Evolutionary conservation across 371 early-diverging fungal genomes (phyloP), one percentile per base, ranked within the genome.

Genomic region (Zychaea mexicana): DNA sequence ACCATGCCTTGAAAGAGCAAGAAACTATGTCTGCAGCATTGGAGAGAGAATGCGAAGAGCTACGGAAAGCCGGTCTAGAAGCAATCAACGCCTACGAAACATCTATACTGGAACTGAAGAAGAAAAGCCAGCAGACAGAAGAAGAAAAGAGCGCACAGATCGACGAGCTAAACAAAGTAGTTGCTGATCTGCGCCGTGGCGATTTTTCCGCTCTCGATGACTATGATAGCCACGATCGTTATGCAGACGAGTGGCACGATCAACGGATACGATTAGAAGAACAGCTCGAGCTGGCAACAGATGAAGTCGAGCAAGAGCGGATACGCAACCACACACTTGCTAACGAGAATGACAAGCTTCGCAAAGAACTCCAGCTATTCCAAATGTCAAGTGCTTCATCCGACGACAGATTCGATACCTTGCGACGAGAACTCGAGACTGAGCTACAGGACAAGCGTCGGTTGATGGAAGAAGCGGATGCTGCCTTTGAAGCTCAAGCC

Each of bases 261-360:
- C 79, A 76, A 32, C 62, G 75, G n/a, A 75, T 67, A 15, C 72
- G 80, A 9, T 32, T 79, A 2, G 77, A 79, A 42, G 73, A 79
- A 31, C 80, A 79, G 28, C 58, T 79, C 0, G 77, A 79, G 24
- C 30, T 77, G 4, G 69, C 77, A 21, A 76, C 69, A 52, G 54
- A 54, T 0, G 80, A 74, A 47, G 49, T 79, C 1, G 80, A 76
- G 27, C 60, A 67, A 13, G 73, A 74, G 24, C 58, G 76, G 19
- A 26, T 39, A 2, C 60, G 64, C 0, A 60, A 66, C 7, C 30
- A 62, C 38, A 61, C 67, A 10, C 46, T 72, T 26, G 65, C 63
- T 10, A 13, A 45, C 2, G 75, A 79, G 22, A 54, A 65, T 6
- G 65, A 64, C 17, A 63, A 65, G 24, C 32, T 71, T 0, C 64